Evolutionary conservation across 1,139 yeast species (phyloP).

Genomic region (Suhomyces wounanorum): DNA sequence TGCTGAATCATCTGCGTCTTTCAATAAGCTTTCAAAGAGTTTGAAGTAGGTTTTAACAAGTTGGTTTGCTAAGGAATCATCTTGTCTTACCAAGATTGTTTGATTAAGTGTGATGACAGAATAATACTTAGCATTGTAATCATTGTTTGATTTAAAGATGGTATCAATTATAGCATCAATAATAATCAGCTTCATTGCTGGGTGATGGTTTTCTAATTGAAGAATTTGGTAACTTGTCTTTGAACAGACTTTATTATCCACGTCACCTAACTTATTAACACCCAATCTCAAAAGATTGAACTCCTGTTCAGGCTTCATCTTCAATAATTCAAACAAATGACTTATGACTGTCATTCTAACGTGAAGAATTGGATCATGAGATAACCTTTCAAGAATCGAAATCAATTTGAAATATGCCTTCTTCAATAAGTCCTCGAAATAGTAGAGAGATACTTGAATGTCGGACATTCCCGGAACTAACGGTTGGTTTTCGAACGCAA

Average conservation of each 20-base stretch:
- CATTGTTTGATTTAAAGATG: conserved; percentile 72
- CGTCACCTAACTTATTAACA: conserved; percentile 91
- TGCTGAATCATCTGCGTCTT: conserved; percentile 45
- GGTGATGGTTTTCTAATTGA: conserved; percentile 87
- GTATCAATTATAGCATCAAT: conserved; percentile 80
- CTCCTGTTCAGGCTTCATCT: conserved; percentile 94
- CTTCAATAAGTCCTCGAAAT: conserved; percentile 89
- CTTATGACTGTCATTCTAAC: conserved; percentile 77
- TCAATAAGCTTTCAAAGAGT: conserved; percentile 77
- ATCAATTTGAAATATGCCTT: conserved; percentile 68
- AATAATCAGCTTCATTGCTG: conserved; percentile 88
- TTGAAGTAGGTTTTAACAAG: conserved; percentile 84
- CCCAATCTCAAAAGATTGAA: conserved; percentile 85
- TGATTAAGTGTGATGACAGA: conserved; percentile 87
- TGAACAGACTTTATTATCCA: conserved; percentile 86
- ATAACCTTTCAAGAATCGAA: conserved; percentile 68
- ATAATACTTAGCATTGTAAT: conserved; percentile 86
- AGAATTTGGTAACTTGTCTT: conserved; percentile 81
- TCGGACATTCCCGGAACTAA: conserved; percentile 50
- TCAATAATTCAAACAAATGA: conserved; percentile 78
- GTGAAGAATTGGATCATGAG: conserved; percentile 91
- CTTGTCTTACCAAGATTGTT: conserved; percentile 80
- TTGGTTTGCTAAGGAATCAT: conserved; percentile 75
- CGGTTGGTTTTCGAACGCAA: conserved; percentile 79
- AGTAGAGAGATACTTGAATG: conserved; percentile 66